Percentiles rank a stretch among this genome's conserved stretches.
These are phyloP conservation scores for Prosopis cineraria DNA, from an alignment of 306 rosid genomes.

Conservation along the genomic window DNA sequence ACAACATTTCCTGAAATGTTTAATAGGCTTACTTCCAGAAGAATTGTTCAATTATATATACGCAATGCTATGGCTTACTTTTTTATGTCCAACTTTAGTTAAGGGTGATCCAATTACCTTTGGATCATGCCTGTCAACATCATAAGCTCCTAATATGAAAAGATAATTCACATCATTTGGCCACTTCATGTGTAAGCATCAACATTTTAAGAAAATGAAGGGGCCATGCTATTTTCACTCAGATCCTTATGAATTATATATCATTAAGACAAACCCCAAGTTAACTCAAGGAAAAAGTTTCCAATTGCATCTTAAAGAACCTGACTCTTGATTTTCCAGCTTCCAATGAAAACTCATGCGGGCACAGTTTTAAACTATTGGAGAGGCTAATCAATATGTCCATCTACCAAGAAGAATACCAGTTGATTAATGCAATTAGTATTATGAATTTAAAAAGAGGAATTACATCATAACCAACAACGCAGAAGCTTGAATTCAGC, in stretches of 20 bases:
- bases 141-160: slow-evolving; percentile 17
- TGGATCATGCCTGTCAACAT: neutral
- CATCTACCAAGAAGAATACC: neutral
- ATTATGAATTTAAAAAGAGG: slow-evolving; percentile 33
- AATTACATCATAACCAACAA: slow-evolving; percentile 89
- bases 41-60: too few species aligned
- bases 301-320: slow-evolving; percentile 12
- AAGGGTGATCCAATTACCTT: neutral
- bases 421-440: slow-evolving; percentile 18
- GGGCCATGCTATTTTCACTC: slow-evolving; percentile 23
- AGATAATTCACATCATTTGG: slow-evolving; percentile 18
- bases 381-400: slow-evolving; percentile 23
- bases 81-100: neutral
- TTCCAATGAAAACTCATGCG: slow-evolving; percentile 5
- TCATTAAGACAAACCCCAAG: slow-evolving; percentile 12
- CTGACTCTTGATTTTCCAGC: slow-evolving; percentile 22
- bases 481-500: slow-evolving; percentile 67
- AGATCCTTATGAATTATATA: slow-evolving; percentile 20
- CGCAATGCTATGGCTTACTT: too few species aligned
- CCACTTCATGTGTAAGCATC: neutral
- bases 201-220: slow-evolving; percentile 2
- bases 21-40: too few species aligned
- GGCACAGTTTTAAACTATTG: slow-evolving; percentile 8
- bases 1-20: neutral
- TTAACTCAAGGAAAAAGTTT: slow-evolving; percentile 9